A percentile compares a stretch with the other conserved stretches of the same genome.
These are phyloP conservation scores for Astragalus glycyphyllos DNA, from an alignment of 306 rosid genomes.

Conservation along the genomic window DNA sequence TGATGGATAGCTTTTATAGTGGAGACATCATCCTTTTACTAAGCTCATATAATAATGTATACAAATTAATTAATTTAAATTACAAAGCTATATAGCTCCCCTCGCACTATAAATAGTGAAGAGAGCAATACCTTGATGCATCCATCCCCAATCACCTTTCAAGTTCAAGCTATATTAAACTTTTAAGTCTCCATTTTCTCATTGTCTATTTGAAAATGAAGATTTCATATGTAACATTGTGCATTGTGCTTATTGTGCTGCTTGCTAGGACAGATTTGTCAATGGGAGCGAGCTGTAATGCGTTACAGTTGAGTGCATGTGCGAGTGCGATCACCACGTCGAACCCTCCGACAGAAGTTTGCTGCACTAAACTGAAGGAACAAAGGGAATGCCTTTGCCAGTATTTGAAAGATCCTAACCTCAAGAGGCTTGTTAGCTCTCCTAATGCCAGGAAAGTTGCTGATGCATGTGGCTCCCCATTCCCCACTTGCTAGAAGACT, in stretches of 20 bases:
- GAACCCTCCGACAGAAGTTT: constrained; percentile 44
- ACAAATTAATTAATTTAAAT: background rate
- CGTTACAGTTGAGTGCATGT: constrained; percentile 55
- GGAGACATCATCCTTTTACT: constrained; percentile 9
- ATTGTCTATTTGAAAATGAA: constrained; percentile 41
- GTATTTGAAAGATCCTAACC: constrained; percentile 59
- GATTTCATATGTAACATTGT: constrained; percentile 29
- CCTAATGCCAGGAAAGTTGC: constrained; percentile 65
- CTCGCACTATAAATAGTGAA: constrained; percentile 48
- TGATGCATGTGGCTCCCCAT: constrained; percentile 53
- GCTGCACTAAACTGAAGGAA: constrained; percentile 59
- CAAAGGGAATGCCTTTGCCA: constrained; percentile 69
- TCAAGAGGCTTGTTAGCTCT: constrained; percentile 59
- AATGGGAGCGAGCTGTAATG: constrained; percentile 54
- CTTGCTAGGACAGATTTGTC: constrained; percentile 32
- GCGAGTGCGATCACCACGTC: constrained; percentile 51
- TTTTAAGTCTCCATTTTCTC: background rate
- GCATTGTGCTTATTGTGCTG: constrained; percentile 36
- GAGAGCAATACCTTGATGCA: constrained; percentile 11
- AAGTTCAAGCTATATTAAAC: background rate
- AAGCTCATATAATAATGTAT: constrained; percentile 13
- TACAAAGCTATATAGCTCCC: background rate
- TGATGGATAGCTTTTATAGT: constrained; percentile 15
- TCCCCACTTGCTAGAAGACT: constrained; percentile 50
- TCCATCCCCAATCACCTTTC: background rate